Evolutionary conservation across 208 protist genomes (phyloP), one percentile per base, ranked within the genome.

Genomic region (Trypanosoma scelopori): DNA sequence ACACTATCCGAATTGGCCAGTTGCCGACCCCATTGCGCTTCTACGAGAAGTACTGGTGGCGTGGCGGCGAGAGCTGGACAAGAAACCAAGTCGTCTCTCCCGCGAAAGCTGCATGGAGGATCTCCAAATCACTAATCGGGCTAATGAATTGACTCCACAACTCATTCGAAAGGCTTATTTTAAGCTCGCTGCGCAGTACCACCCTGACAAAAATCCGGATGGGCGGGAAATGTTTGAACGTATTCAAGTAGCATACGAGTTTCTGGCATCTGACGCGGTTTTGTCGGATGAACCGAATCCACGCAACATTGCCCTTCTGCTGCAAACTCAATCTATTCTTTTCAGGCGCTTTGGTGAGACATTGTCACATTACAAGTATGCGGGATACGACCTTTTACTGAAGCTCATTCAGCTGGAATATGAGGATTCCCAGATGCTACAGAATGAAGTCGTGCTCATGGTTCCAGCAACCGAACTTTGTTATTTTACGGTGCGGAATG

Each of bases 171-270:
- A 94, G 50, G 95, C 95, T 0, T 99, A 98, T 79, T 97, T 96
- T 61, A 81, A 78, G 39, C 69, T 98, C 13, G 93, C 96, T 0
- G 84, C 87, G 4, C 84, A 94, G 68, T 98, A 93, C 71, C 97
- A 99, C 80, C 97, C 97, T 20, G 97, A 99, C 78, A 98, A 98
- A 79, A 98, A 98, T 56, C 94, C 96, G 3, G 89, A 98, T 27
- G 92, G 94, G 7, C 65, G 93, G 20, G 95, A 98, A 16, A 82
- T 74, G 55, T 98, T 99, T 75, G 93, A 98, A 65, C 63, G 81
- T 41, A 93, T 98, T 41, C 91, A 97, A 62, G 56, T 71, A 13
- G 92, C 92, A 7, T 97, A 97, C 68, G 89, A 95, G 67, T 93
- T 81, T 72, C 82, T 97, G n/a, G 77, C 71, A 25, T 63, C 81